Percentiles rank a stretch among this genome's conserved stretches.
phyloP scores from a whole-genome alignment of 2,329 filamentous ascomycete genomes.

The Monosporascus sp. region DNA sequence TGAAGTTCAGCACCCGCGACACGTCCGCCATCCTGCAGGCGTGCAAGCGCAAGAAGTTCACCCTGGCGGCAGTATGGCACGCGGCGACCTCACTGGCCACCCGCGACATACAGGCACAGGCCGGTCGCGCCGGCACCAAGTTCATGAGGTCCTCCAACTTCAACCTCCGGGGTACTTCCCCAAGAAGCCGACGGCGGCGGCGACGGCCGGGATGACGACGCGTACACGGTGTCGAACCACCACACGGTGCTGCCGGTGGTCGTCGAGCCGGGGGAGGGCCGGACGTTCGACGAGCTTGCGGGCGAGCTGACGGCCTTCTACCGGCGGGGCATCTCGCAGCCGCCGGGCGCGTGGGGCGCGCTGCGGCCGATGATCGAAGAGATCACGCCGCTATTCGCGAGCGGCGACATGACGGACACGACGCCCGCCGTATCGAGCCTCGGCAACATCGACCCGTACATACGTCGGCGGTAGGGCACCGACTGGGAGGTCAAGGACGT shows the following conservation, averaged over 20 bases:
- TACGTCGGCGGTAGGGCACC: background rate
- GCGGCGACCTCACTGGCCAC: background rate
- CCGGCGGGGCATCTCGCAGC: background rate
- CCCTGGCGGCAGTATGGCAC: background rate
- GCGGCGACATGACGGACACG: background rate
- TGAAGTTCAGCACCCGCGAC: background rate
- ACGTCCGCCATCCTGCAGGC: background rate
- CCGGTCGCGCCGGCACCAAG: too few species aligned
- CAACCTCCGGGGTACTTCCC: background rate
- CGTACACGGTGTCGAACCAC: background rate
- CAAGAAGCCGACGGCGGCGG: background rate
- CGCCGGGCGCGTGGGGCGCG: background rate
- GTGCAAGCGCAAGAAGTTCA: background rate
- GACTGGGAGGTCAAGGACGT: background rate
- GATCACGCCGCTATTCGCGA: background rate
- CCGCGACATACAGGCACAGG: too few species aligned
- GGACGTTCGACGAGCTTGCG: background rate
- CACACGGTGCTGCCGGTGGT: background rate
- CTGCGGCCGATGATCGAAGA: background rate
- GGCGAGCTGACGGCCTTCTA: background rate
- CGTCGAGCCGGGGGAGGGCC: background rate
- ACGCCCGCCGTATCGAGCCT: constrained; percentile 1
- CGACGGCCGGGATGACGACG: background rate
- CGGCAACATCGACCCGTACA: background rate
- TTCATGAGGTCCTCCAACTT: too few species aligned